phyloP scores from a whole-genome alignment of 345 rosid species.

The Lagerstroemia speciosa region DNA sequence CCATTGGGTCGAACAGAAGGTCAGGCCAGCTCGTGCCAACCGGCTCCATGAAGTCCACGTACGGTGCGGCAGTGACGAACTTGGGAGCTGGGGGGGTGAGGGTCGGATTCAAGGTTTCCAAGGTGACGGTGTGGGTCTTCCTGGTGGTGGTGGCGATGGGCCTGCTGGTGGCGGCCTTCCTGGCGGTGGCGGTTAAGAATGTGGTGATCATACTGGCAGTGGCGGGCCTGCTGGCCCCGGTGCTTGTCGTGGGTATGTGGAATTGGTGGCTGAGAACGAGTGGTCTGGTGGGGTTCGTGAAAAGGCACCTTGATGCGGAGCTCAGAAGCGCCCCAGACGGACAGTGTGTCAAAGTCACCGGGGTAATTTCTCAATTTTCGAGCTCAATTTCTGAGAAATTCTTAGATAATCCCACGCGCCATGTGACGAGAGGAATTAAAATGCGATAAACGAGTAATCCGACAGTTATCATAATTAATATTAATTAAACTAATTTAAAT shows the following conservation, averaged over 20 bases:
- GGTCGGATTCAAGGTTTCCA: constrained; percentile 71
- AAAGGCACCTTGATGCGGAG: constrained; percentile 67
- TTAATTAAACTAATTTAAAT: no score
- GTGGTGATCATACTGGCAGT: constrained; percentile 56
- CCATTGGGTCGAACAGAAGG: constrained; percentile 48
- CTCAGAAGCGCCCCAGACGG: constrained; percentile 94
- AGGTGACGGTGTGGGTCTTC: constrained; percentile 63
- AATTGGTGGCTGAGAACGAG: constrained; percentile 64
- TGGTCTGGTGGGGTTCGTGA: constrained; percentile 56
- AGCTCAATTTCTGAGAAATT: no score
- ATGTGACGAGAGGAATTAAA: no score
- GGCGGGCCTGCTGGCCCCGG: constrained; percentile 42
- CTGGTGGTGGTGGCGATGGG: constrained; percentile 53
- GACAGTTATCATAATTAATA: no score
- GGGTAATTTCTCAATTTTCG: constrained; percentile 35
- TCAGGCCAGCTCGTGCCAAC: constrained; percentile 60
- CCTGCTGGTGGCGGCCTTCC: constrained; percentile 59
- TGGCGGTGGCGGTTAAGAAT: constrained; percentile 74
- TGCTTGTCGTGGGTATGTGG: constrained; percentile 47
- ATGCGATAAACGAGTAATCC: no score
- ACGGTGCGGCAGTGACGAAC: constrained; percentile 77
- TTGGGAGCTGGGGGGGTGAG: constrained; percentile 40
- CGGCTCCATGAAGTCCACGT: constrained; percentile 35
- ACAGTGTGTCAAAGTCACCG: constrained; percentile 82
- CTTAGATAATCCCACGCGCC: no score